These are phyloP conservation scores for Pythium diclinum DNA, from an alignment of 352 stramenopile species.

Conservation along the genomic window DNA sequence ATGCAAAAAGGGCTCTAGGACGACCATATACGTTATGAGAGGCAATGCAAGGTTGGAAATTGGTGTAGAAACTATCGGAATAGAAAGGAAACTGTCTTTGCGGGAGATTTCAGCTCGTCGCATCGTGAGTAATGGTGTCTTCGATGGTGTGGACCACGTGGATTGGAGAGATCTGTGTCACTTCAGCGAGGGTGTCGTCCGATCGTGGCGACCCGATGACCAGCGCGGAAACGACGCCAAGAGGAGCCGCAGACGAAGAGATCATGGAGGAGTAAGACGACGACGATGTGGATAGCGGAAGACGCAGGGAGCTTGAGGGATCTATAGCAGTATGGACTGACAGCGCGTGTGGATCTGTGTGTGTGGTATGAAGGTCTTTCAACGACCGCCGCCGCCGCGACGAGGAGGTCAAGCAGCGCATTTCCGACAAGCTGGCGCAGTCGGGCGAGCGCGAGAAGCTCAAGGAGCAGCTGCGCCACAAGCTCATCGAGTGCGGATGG, in stretches of 20 bases:
- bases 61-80: background rate
- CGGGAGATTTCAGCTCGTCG: conserved; percentile 12
- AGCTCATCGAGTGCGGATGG: conserved; percentile 84
- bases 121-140: background rate
- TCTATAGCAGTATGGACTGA: background rate
- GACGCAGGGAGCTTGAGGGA: background rate
- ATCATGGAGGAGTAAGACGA: conserved; percentile 17
- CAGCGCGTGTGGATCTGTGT: background rate
- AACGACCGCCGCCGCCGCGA: conserved; percentile 15
- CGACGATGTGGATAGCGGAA: background rate
- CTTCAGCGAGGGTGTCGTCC: conserved; percentile 6
- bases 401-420: conserved; percentile 15
- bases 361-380: conserved; percentile 9
- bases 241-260: background rate
- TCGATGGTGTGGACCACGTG: background rate
- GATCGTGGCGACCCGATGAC: conserved; percentile 10
- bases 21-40: background rate
- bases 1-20: conserved; percentile 10
- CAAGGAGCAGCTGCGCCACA: conserved; percentile 27
- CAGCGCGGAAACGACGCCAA: background rate
- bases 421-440: conserved; percentile 20
- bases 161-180: background rate
- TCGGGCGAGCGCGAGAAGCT: conserved; percentile 25
- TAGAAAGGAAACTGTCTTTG: background rate
- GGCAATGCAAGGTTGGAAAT: background rate